Evolutionary conservation across 2,329 filamentous ascomycete genomes (phyloP).

Genomic region (Pseudogymnoascus sp.): DNA sequence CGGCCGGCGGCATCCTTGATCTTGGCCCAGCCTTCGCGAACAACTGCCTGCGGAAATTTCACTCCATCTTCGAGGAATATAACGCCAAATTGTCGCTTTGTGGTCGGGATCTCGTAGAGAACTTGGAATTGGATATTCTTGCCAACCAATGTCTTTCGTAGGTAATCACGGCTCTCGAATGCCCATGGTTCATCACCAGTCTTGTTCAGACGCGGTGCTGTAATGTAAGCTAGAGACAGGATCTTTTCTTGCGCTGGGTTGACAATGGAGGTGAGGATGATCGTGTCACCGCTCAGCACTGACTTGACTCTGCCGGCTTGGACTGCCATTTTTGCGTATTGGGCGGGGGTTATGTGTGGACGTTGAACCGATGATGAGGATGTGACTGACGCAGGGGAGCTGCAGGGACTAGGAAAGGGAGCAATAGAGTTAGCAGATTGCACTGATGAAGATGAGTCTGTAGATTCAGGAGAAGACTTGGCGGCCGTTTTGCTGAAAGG

Average conservation of each 20-base stretch:
- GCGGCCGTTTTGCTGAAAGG: background rate
- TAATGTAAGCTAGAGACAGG: conserved; percentile 86
- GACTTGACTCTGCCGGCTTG: conserved; percentile 74
- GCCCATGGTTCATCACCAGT: conserved; percentile 89
- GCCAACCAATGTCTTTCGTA: conserved; percentile 75
- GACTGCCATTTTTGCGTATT: conserved; percentile 25
- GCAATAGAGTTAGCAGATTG: conserved; percentile 20
- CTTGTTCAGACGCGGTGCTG: conserved; percentile 74
- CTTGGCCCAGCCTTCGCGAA: conserved; percentile 87
- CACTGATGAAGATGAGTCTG: background rate
- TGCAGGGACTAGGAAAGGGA: conserved; percentile 15
- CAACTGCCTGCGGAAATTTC: conserved; percentile 68
- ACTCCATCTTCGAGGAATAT: conserved; percentile 69
- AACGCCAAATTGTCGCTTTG: conserved; percentile 79
- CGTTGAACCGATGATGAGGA: conserved; percentile 28
- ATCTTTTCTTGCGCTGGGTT: conserved; percentile 77
- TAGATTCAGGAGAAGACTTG: conserved; percentile 1
- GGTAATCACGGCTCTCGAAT: conserved; percentile 89
- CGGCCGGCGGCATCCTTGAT: conserved; percentile 88
- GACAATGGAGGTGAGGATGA: conserved; percentile 66
- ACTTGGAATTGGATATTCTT: conserved; percentile 80
- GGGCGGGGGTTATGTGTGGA: conserved; percentile 24
- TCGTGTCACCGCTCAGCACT: conserved; percentile 86
- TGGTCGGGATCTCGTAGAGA: conserved; percentile 78
- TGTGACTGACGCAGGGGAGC: conserved; percentile 10